Base-by-base conservation (phyloP, 129 eudicot species). In the Ambrosia artemisiifolia region DNA sequence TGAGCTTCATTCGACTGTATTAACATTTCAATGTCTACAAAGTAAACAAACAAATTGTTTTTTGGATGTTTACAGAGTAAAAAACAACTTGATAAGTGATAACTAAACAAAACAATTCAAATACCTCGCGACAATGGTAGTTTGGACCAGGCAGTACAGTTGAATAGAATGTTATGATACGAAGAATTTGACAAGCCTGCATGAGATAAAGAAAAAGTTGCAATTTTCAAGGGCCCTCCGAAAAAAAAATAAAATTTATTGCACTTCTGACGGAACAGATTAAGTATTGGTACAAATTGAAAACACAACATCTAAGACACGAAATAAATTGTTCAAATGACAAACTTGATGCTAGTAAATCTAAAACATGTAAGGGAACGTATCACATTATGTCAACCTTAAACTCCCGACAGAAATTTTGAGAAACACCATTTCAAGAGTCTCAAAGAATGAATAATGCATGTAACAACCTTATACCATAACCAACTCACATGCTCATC, bases 121-220 rank as follows among this genome's bases (percentile, higher is more conserved):
- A 33, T 81, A 88, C 98, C 98, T 92, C 98, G 4, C 98, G 87
- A 50, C 98, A 92, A 36, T 92, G 98, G 75, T 92, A 88, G 69
- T 92, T 88, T 61, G 98, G 98, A 81, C 98, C 95, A 35, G 98
- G 98, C 42, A 92, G 95, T 74, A 87, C 87, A 65, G 98, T 92
- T 13, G 98, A 92, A 65, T 92, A 92, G 59, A 92, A 92, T 24
- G 98, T 88, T 34, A 92, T 78, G 62, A 92, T 78, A 44, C 98
- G 86, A 66, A 92, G 96, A 77, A 85, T 50, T 46, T 92, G 98
- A 70, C 88, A 86, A 70, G 89, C 91, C 98, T 92, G 98, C 69
- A 84, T 19, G 43, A 32, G 42, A 32, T 14, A 32, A 10, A 30
- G 9, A 59, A 59, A 59, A 56, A 19, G n/a, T 56, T 56, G 9